Conservation (phyloP, 2,329 filamentous ascomycete genomes). For the Cladophialophora bantiana region DNA sequence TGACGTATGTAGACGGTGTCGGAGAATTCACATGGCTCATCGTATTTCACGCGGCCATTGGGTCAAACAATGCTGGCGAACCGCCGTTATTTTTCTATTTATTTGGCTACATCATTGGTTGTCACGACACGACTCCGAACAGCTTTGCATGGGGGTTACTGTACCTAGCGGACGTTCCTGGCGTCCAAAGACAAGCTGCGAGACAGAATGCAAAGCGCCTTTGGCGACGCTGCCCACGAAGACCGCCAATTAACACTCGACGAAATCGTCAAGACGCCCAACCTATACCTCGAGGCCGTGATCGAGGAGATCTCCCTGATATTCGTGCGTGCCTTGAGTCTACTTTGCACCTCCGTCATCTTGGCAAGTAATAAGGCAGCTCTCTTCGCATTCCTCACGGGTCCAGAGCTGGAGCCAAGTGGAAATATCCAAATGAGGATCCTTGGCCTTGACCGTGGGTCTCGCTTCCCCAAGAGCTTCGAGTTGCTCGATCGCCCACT, state of each 20-base stretch:
- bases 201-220: neutral
- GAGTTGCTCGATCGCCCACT: constrained; percentile 16
- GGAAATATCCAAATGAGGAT: neutral
- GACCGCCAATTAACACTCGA: neutral
- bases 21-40: too few species aligned
- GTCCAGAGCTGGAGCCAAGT: neutral
- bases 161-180: neutral
- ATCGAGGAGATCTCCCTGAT: constrained; percentile 5
- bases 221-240: neutral
- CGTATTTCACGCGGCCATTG: too few species aligned
- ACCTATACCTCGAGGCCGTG: neutral
- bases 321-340: constrained; percentile 1
- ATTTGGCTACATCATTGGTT: neutral
- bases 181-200: neutral
- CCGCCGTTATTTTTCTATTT: neutral
- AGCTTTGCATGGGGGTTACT: neutral
- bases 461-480: constrained; percentile 11
- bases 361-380: constrained; percentile 1
- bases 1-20: neutral
- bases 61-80: too few species aligned
- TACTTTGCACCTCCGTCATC: constrained; percentile 12
- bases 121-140: constrained; percentile 5
- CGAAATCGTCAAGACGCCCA: neutral
- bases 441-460: constrained; percentile 6
- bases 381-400: constrained; percentile 9